Evolutionary conservation across 176 grass and related monocot genomes (phyloP), one percentile per base, ranked within the genome.

Genomic region (Oryza meridionalis): DNA sequence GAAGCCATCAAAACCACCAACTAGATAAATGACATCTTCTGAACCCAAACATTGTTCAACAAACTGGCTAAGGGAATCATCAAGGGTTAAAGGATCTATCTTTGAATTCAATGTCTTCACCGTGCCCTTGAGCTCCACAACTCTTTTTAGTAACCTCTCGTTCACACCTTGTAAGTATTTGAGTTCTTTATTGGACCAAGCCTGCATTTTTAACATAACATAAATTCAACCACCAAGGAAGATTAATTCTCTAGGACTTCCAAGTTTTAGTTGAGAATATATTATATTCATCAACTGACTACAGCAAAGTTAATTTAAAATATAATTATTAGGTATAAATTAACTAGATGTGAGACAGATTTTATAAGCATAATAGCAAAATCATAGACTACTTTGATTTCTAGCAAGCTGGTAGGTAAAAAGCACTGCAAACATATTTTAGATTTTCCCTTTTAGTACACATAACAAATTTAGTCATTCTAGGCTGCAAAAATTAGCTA

Each of bases 1-100:
- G 46, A 26, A 72, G 62, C 93, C 93, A 77, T 95, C 79, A 63
- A 84, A 90, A 81, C 93, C 93, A 71, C 93, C 90, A 22, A 92
- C 68, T 67, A 95, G 75, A 90, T 95, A 95, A 70, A 95, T 92
- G 68, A 95, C 85, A 37, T 92, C 85, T 77, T 95, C 90, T 58
- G 90, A 92, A 46, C 90, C 90, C 77, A 90, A 80, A 77, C 82
- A 92, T 70, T 95, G 85, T 72, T 92, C 90, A 73, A 92, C 90
- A 43, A 92, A 95, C 64, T 86, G 67, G 27, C 81, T 87, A 53
- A 92, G 85, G 53, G 90, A 92, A 88, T 78, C 75, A 86, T 90
- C 78, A n/a, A 90, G 88, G 68, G 78, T 82, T 55, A 77, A 81
- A 77, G 88, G 88, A 72, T 90, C 88, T 85, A 90, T 90, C 81